Evolutionary conservation across 2,329 filamentous ascomycete genomes (phyloP).

Genomic region (Trichophyton rubrum): DNA sequence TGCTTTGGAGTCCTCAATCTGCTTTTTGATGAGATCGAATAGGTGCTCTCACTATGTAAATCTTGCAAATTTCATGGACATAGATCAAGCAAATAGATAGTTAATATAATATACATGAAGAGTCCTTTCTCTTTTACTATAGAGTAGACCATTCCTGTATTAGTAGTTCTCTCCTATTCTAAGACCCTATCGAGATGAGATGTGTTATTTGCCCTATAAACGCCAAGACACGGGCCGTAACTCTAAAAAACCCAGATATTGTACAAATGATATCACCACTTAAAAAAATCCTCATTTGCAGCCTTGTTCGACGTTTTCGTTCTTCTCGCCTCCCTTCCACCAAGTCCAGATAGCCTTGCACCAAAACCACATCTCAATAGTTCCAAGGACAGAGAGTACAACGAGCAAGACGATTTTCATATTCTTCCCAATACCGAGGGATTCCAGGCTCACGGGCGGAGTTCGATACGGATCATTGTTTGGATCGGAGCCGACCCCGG

Average conservation of each 20-base stretch:
- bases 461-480: background rate
- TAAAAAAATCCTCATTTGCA: background rate
- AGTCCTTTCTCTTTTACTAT: too few relatives aligned
- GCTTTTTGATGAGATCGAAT: too few relatives aligned
- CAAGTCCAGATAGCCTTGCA: conserved; percentile 1
- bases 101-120: too few relatives aligned
- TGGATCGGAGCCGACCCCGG: background rate
- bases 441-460: background rate
- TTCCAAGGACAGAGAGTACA: background rate
- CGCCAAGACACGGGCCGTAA: too few relatives aligned
- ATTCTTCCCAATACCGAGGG: background rate
- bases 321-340: conserved; percentile 2
- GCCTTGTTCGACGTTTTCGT: background rate
- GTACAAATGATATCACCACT: background rate
- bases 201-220: too few relatives aligned
- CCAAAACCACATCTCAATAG: background rate
- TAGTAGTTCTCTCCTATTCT: too few relatives aligned
- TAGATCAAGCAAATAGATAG: too few relatives aligned
- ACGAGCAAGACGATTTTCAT: background rate
- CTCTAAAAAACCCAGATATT: background rate
- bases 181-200: too few relatives aligned
- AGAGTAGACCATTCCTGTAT: too few relatives aligned
- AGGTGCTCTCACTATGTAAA: too few relatives aligned
- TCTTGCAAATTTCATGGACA: too few relatives aligned
- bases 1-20: too few relatives aligned